phyloP scores from a whole-genome alignment of 2,329 filamentous ascomycete species.

The Beauveria sp. region DNA sequence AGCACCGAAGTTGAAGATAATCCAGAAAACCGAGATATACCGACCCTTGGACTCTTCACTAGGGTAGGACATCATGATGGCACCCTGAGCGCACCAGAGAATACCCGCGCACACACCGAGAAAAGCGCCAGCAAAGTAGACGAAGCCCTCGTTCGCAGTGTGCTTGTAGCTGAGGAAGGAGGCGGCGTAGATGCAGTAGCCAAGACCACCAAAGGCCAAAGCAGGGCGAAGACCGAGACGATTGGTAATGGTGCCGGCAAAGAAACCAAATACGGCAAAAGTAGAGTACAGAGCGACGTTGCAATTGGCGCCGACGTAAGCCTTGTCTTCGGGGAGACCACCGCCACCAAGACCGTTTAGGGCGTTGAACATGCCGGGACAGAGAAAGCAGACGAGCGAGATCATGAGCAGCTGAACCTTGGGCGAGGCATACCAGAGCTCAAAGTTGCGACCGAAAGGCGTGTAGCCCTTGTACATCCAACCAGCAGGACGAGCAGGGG shows the following conservation, averaged over 20 bases:
- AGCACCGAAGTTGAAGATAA: slow-evolving; percentile 87
- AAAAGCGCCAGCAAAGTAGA: slow-evolving; percentile 67
- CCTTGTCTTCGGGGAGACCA: slow-evolving; percentile 33
- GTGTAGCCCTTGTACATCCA: slow-evolving; percentile 63
- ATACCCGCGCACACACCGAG: slow-evolving; percentile 73
- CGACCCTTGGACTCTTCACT: slow-evolving; percentile 73
- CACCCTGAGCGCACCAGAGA: slow-evolving; percentile 75
- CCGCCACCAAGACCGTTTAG: slow-evolving; percentile 57
- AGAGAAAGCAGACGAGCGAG: slow-evolving; percentile 47
- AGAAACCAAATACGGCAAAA: slow-evolving; percentile 60
- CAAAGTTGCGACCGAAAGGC: slow-evolving; percentile 36
- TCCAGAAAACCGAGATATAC: slow-evolving; percentile 89
- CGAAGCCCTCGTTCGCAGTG: slow-evolving; percentile 59
- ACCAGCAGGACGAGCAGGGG: slow-evolving; percentile 33
- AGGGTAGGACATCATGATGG: slow-evolving; percentile 87
- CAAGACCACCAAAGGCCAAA: slow-evolving; percentile 64
- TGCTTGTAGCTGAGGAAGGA: slow-evolving; percentile 66
- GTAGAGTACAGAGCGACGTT: slow-evolving; percentile 65
- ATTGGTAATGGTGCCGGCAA: slow-evolving; percentile 73
- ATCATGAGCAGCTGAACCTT: slow-evolving; percentile 65
- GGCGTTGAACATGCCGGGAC: slow-evolving; percentile 67
- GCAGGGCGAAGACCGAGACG: slow-evolving; percentile 62
- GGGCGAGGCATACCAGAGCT: slow-evolving; percentile 66
- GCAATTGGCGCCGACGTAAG: slow-evolving; percentile 28
- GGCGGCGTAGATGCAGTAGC: slow-evolving; percentile 68